These are phyloP conservation scores for Physcia stellaris DNA, from an alignment of 495 filamentous ascomycete species.

Conservation along the genomic window DNA sequence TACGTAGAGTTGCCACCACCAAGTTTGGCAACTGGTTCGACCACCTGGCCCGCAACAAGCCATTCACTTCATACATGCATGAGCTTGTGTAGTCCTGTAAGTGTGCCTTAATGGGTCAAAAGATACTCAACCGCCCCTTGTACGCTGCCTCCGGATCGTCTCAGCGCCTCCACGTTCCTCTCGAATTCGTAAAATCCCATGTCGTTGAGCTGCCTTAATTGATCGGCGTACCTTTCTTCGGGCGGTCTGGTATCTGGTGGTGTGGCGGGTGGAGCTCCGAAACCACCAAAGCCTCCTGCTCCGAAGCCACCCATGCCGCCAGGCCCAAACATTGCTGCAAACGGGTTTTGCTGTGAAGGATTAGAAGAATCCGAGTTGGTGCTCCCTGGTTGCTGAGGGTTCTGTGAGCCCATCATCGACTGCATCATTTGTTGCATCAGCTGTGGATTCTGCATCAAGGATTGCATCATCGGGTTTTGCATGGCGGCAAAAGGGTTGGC, in stretches of 20 bases:
- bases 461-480: constrained; percentile 22
- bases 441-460: constrained; percentile 35
- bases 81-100: too few species aligned
- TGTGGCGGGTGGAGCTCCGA: constrained; percentile 26
- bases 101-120: constrained; percentile 28
- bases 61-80: too few species aligned
- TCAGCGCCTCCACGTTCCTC: constrained; percentile 74
- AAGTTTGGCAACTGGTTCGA: too few species aligned
- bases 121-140: constrained; percentile 84
- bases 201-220: constrained; percentile 87
- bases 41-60: neutral
- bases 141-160: constrained; percentile 83
- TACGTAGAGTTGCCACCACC: too few species aligned
- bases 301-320: constrained; percentile 28
- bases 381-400: constrained; percentile 18
- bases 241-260: constrained; percentile 73
- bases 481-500: constrained; percentile 31
- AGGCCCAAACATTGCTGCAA: constrained; percentile 27
- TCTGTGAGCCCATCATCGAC: constrained; percentile 24
- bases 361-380: constrained; percentile 21
- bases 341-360: constrained; percentile 16
- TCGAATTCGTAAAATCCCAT: constrained; percentile 99
- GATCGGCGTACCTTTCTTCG: constrained; percentile 83
- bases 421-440: constrained; percentile 35
- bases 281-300: constrained; percentile 13